A percentile compares a stretch with the other conserved stretches of the same genome.
Evolutionary conservation across 352 stramenopile genomes (phyloP).

Genomic region (Globisporangium megalacanthum): DNA sequence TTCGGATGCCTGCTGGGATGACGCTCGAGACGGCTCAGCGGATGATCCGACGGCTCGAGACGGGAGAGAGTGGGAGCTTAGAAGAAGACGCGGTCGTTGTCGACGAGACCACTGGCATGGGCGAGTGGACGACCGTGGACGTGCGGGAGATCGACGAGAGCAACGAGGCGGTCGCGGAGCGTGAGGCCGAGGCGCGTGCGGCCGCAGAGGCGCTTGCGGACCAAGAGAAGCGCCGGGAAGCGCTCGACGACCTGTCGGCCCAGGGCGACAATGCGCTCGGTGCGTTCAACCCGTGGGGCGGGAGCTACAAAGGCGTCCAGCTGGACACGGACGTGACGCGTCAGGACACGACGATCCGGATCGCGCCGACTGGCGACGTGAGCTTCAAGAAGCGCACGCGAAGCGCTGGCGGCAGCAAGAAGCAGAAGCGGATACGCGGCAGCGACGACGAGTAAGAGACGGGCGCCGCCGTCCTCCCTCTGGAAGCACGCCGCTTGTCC

Average conservation of each 20-base stretch:
- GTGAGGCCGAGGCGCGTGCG: conserved; percentile 34
- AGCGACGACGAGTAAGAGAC: conserved; percentile 41
- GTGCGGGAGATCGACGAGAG: conserved; percentile 75
- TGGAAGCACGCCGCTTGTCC: conserved; percentile 1
- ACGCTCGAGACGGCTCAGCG: conserved; percentile 60
- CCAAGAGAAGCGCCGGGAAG: conserved; percentile 48
- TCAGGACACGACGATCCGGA: conserved; percentile 30
- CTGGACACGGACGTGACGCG: conserved; percentile 28
- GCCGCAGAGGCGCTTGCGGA: conserved; percentile 30
- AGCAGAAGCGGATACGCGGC: conserved; percentile 61
- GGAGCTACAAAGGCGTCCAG: conserved; percentile 79
- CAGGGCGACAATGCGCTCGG: conserved; percentile 73
- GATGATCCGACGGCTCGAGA: conserved; percentile 47
- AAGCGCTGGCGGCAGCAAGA: conserved; percentile 28
- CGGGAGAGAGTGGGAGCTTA: conserved; percentile 16
- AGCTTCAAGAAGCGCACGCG: conserved; percentile 68
- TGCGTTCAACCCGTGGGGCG: conserved; percentile 79
- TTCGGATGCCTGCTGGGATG: conserved; percentile 54
- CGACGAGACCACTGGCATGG: conserved; percentile 74
- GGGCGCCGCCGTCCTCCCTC: neutral
- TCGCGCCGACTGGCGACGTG: conserved; percentile 44
- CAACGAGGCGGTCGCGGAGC: conserved; percentile 49
- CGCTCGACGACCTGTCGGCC: conserved; percentile 55
- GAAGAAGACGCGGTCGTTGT: conserved; percentile 25
- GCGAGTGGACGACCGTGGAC: conserved; percentile 74